phyloP scores from a whole-genome alignment of 2,329 filamentous ascomycete genomes.

The Pseudocercospora cruenta region DNA sequence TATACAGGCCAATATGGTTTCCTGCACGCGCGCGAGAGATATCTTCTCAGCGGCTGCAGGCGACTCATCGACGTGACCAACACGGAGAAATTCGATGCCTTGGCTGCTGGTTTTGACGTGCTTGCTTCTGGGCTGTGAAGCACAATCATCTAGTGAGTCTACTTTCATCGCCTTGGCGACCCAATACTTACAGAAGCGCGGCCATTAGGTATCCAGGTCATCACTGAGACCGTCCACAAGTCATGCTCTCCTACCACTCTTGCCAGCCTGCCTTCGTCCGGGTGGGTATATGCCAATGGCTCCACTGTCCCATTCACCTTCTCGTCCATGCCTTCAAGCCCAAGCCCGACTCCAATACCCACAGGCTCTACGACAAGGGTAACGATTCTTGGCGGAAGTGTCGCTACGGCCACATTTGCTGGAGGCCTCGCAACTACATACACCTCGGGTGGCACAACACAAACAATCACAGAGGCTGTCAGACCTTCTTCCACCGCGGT shows the following conservation, averaged over 20 bases:
- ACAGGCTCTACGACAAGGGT: not conserved
- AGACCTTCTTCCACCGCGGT: not conserved
- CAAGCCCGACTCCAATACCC: not conserved
- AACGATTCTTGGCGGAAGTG: not conserved
- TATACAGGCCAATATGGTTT: no score
- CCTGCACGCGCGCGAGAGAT: no score
- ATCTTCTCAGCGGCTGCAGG: no score
- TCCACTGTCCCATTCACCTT: conserved; percentile 11
- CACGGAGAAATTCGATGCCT: no score
- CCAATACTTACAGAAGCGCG: not conserved
- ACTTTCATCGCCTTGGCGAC: not conserved
- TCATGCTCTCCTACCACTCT: conserved; percentile 7
- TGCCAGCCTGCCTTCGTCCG: not conserved
- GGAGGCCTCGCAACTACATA: conserved; percentile 7
- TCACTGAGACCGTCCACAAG: conserved; percentile 13
- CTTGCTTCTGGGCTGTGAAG: not conserved
- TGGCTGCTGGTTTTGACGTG: not conserved
- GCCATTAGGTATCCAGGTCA: not conserved
- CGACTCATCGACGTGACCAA: no score
- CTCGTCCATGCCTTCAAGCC: not conserved
- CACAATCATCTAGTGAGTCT: not conserved
- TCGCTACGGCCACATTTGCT: not conserved
- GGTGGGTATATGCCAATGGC: conserved; percentile 12
- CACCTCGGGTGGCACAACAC: conserved; percentile 5
- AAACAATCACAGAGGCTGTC: not conserved